Percentiles rank a stretch among this genome's conserved stretches.
phyloP scores from a whole-genome alignment of 495 filamentous ascomycete genomes.

The Clavariopsis aquatica region DNA sequence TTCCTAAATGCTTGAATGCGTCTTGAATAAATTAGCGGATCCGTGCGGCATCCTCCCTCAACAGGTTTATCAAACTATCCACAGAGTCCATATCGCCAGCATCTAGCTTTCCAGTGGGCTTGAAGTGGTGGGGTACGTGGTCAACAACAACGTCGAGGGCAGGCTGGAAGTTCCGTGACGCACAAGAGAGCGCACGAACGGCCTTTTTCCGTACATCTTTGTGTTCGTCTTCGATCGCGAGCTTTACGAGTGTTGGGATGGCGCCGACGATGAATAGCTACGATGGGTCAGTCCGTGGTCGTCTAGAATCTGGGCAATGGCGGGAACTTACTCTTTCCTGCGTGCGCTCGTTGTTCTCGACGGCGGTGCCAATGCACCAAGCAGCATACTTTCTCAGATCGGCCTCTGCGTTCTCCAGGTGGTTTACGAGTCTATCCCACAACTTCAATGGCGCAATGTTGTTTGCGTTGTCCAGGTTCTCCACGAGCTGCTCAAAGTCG shows the following conservation, averaged over 20 bases:
- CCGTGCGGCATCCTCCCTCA: too few relatives aligned
- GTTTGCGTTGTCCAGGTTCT: slow-evolving; percentile 93
- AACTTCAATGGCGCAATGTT: slow-evolving; percentile 74
- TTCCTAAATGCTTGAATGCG: too few relatives aligned
- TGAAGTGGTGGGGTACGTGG: slow-evolving; percentile 28
- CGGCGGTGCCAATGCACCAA: slow-evolving; percentile 90
- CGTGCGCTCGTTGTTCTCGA: slow-evolving; percentile 86
- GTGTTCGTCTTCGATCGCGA: slow-evolving; percentile 64
- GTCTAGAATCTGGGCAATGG: background rate
- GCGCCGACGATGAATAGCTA: slow-evolving; percentile 67
- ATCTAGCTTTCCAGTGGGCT: slow-evolving; percentile 62
- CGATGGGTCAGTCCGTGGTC: slow-evolving; percentile 31
- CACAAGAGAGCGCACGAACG: slow-evolving; percentile 80
- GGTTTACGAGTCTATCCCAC: slow-evolving; percentile 74
- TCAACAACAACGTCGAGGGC: slow-evolving; percentile 64
- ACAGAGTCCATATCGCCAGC: slow-evolving; percentile 82
- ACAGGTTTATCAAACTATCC: slow-evolving; percentile 62
- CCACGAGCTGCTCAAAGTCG: slow-evolving; percentile 92
- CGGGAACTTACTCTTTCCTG: slow-evolving; percentile 65
- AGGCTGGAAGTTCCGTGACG: slow-evolving; percentile 82
- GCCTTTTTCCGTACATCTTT: slow-evolving; percentile 76
- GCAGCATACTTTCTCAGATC: slow-evolving; percentile 80
- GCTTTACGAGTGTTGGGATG: slow-evolving; percentile 64
- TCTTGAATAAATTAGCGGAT: too few relatives aligned
- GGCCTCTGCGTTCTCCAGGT: slow-evolving; percentile 65